A percentile compares a stretch with the other conserved stretches of the same genome.
Conservation (phyloP, 495 filamentous ascomycete species). For the Penicillium cinerascens region DNA sequence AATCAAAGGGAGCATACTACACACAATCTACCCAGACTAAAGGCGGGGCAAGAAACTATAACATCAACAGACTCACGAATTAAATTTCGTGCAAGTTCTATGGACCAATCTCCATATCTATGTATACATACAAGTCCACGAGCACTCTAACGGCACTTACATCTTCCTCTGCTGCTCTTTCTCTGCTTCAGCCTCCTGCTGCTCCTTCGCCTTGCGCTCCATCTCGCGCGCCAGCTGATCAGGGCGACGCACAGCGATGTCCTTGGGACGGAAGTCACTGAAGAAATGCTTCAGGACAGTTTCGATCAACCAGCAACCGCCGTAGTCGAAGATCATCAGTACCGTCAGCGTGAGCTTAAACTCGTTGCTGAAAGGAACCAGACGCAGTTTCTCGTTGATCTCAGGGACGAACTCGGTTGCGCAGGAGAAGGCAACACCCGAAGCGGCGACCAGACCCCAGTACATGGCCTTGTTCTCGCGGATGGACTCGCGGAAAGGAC, state of each 20-base stretch:
- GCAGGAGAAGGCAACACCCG: conserved; percentile 88
- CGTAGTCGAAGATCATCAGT: conserved; percentile 86
- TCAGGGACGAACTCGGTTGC: conserved; percentile 95
- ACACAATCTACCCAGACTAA: no score
- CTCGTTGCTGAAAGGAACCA: conserved; percentile 86
- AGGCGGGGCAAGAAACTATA: no score
- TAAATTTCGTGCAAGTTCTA: conserved; percentile 21
- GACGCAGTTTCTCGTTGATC: conserved; percentile 86
- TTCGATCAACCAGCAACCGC: conserved; percentile 85
- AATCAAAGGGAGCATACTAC: no score
- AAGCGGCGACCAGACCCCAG: conserved; percentile 86
- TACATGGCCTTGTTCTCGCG: conserved; percentile 97
- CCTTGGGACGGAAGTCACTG: conserved; percentile 89
- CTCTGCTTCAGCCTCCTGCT: conserved; percentile 50
- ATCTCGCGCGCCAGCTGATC: conserved; percentile 84
- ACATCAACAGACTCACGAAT: conserved; percentile 13
- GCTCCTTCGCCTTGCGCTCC: conserved; percentile 61
- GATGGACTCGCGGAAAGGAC: conserved; percentile 94
- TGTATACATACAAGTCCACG: conserved; percentile 18
- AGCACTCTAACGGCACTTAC: conserved; percentile 17
- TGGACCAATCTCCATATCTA: conserved; percentile 15
- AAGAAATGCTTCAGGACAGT: conserved; percentile 80
- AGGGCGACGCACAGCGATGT: conserved; percentile 80
- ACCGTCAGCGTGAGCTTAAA: conserved; percentile 86
- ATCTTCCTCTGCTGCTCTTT: conserved; percentile 43